Evolutionary conservation across 2,329 filamentous ascomycete species (phyloP).

Genomic region (Raffaelea arxii): DNA sequence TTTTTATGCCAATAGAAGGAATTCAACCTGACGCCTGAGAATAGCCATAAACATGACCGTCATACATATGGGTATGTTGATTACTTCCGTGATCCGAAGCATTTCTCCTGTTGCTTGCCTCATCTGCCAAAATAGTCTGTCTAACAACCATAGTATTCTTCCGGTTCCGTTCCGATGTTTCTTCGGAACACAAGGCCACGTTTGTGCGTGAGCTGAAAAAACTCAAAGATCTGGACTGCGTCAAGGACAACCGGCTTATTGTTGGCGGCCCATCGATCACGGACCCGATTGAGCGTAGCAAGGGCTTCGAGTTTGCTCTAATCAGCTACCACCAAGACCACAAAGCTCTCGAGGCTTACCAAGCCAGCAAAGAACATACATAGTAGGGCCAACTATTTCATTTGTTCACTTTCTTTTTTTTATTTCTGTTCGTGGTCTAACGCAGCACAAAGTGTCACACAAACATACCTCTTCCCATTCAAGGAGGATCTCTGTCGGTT

Average conservation of each 20-base stretch:
- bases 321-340: constrained; percentile 39
- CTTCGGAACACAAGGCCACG: constrained; percentile 28
- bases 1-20: too few relatives aligned
- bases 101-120: not conserved
- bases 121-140: not conserved
- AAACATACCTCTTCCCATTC: constrained; percentile 2
- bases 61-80: not conserved
- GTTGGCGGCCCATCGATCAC: constrained; percentile 45
- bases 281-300: constrained; percentile 38
- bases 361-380: constrained; percentile 42
- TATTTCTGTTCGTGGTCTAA: not conserved
- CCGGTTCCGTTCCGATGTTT: constrained; percentile 34
- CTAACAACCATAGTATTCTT: constrained; percentile 32
- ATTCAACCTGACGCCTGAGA: too few relatives aligned
- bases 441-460: not conserved
- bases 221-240: constrained; percentile 36
- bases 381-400: constrained; percentile 20
- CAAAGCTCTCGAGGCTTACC: constrained; percentile 38
- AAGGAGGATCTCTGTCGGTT: constrained; percentile 2
- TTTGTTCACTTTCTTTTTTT: not conserved
- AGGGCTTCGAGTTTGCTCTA: constrained; percentile 41
- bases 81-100: not conserved
- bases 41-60: not conserved
- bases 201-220: constrained; percentile 38
- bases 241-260: constrained; percentile 35